These are phyloP conservation scores for Trichoderma aggressivum DNA, from an alignment of 2,329 filamentous ascomycete species.

Conservation along the genomic window DNA sequence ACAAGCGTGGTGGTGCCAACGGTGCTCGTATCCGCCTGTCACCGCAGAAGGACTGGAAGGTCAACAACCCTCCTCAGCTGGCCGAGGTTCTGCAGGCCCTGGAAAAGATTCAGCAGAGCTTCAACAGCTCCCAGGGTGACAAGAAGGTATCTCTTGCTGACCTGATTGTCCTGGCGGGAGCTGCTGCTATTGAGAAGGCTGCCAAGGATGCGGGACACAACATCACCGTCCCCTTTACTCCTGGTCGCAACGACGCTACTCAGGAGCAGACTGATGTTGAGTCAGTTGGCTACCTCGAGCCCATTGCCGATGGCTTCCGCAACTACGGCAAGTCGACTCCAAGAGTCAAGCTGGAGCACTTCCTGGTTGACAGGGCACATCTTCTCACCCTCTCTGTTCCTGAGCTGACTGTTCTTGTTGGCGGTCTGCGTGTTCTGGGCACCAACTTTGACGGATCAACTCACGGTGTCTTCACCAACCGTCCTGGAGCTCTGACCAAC, in stretches of 20 bases:
- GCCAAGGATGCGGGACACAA: conserved; percentile 46
- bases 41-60: conserved; percentile 68
- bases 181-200: conserved; percentile 69
- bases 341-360: conserved; percentile 63
- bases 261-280: conserved; percentile 68
- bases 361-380: conserved; percentile 68
- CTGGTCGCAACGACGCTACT: conserved; percentile 68
- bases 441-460: conserved; percentile 68
- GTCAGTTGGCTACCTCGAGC: conserved; percentile 65
- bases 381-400: conserved; percentile 68
- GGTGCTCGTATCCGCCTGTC: conserved; percentile 72
- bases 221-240: conserved; percentile 65
- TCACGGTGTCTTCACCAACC: conserved; percentile 65
- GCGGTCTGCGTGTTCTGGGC: conserved; percentile 67
- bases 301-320: conserved; percentile 71
- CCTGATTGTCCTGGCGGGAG: conserved; percentile 71
- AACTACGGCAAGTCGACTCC: conserved; percentile 66
- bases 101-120: conserved; percentile 62
- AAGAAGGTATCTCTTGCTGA: conserved; percentile 78
- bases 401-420: conserved; percentile 67
- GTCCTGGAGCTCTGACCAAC: conserved; percentile 67
- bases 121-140: conserved; percentile 57
- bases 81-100: conserved; percentile 58
- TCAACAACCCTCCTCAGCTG: conserved; percentile 70
- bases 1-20: conserved; percentile 82